These are phyloP conservation scores for Coemansia umbellata DNA, from an alignment of 192 early-diverging fungal species.

Conservation along the genomic window DNA sequence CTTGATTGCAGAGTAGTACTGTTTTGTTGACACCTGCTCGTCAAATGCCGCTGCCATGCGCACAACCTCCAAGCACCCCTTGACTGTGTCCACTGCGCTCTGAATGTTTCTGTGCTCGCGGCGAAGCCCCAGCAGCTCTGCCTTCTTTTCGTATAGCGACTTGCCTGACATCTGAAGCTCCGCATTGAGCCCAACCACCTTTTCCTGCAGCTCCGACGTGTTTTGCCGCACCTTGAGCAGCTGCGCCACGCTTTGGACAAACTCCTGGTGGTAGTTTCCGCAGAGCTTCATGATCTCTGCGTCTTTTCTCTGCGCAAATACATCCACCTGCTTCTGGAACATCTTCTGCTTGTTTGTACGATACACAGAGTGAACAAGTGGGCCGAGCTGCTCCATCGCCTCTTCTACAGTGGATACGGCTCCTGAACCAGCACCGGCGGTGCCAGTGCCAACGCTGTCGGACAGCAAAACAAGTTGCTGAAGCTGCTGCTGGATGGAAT, in stretches of 20 bases:
- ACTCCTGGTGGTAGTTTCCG: conserved; percentile 88
- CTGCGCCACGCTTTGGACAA: conserved; percentile 84
- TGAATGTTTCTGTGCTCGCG: conserved; percentile 85
- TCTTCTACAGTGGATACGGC: conserved; percentile 52
- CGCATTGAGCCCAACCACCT: conserved; percentile 80
- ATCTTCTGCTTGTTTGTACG: conserved; percentile 79
- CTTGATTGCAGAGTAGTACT: conserved; percentile 91
- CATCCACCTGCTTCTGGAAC: conserved; percentile 80
- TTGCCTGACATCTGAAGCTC: conserved; percentile 80
- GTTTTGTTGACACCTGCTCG: conserved; percentile 68
- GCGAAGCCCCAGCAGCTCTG: conserved; percentile 67
- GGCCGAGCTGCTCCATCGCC: conserved; percentile 77
- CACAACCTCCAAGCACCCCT: conserved; percentile 80
- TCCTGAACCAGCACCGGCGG: conserved; percentile 19
- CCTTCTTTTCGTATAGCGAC: conserved; percentile 74
- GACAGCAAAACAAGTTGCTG: conserved; percentile 50
- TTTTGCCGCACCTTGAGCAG: conserved; percentile 91
- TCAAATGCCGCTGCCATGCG: conserved; percentile 84
- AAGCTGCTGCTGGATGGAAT: conserved; percentile 50
- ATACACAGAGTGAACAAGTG: conserved; percentile 86
- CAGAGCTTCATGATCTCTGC: conserved; percentile 97
- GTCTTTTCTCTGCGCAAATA: conserved; percentile 84
- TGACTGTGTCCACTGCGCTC: conserved; percentile 71
- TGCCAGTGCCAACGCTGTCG: conserved; percentile 35
- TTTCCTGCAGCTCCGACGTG: conserved; percentile 77